Evolutionary conservation across 805 yeast genomes (phyloP), one percentile per base, ranked within the genome.

Genomic region (Starmerella powellii): DNA sequence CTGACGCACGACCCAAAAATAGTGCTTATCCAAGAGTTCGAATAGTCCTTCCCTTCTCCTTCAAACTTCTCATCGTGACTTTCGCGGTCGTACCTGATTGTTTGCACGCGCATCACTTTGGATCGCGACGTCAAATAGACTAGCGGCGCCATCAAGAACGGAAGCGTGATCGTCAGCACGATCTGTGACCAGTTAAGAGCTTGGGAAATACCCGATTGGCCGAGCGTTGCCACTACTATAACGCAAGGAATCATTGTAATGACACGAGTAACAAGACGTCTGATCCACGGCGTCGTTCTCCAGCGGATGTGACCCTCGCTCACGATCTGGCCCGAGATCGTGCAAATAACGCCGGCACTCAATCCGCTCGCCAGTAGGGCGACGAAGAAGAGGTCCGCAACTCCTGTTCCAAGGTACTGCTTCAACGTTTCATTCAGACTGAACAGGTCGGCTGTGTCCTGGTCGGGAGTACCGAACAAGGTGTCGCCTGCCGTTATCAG

Each of bases 291-390:
- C 47, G 68, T 70, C 32, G 83, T 50, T 2, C 72, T 74, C 95
- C 95, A 86, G 40, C 77, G 72, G 31, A 87, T 65, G 55, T 83
- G 88, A 1, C 96, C 96, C 59, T 87, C 96, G 51, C 85, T 74
- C 2, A 87, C 95, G 52, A 87, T 77, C 61, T 87, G 94, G 8
- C 95, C 95, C 0, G 94, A 84, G 64, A 87, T 80, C 0, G 96
- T 87, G 59, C 95, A 86, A 2, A 86, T 87, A 33, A 87, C 76
- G 37, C 95, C 94, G 0, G 95, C 95, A 35, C 87, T 79, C 55
- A 82, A 86, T 5, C 95, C 95, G 44, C 91, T 79, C 45, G 82
- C 73, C 31, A 87, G 64, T 52, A 87, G 66, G 0, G 95, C 95
- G 40, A 84, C 59, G 71, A 85, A 85, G 63, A 87, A 87, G 0